Evolutionary conservation across 2,329 filamentous ascomycete species (phyloP), one percentile per base, ranked within the genome.

Genomic region (Hypomyces rosellus): DNA sequence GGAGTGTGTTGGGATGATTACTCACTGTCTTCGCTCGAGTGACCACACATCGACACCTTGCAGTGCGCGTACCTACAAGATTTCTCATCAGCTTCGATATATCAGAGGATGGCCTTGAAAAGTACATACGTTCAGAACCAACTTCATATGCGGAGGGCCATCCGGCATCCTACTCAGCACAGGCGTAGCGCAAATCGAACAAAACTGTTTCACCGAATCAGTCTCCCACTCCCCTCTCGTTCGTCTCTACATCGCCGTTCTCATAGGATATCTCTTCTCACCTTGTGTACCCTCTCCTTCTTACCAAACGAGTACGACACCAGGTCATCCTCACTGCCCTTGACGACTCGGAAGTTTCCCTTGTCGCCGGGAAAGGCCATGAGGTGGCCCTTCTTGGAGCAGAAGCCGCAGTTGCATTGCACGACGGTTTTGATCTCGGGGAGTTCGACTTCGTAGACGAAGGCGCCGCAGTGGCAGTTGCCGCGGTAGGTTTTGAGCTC

Each of bases 391-490:
- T 75, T 76, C 56, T 71, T 76, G 59, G 56, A 59, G 63, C 85
- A 85, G 55, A 85, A 78, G 66, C 81, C 86, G 68, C 86, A 88
- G 65, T 84, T 83, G 67, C 85, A 86, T 60, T 78, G 72, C 7
- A 67, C 62, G 6, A 73, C 74, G 5, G 72, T 65, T 57, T 77
- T 80, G 54, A 86, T 73, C 61, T 85, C 79, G 22, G 81, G 78
- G 13, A 82, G 45, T 3, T 68, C 62, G 50, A 71, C 58, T 59
- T 76, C 75, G 60, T 74, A 82, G 55, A 78, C 66, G 55, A 76
- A 78, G 39, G 70, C 69, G 6, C 69, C 72, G 62, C 78, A 82
- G 62, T 81, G 78, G 68, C 78, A 82, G 63, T 75, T 81, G 63
- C 76, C 78, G 16, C 77, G 69, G 62, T 81, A 77, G 13, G 71